These are phyloP conservation scores for Alisma plantagoaquatica DNA, from an alignment of 106 monocot genomes.

Conservation along the genomic window DNA sequence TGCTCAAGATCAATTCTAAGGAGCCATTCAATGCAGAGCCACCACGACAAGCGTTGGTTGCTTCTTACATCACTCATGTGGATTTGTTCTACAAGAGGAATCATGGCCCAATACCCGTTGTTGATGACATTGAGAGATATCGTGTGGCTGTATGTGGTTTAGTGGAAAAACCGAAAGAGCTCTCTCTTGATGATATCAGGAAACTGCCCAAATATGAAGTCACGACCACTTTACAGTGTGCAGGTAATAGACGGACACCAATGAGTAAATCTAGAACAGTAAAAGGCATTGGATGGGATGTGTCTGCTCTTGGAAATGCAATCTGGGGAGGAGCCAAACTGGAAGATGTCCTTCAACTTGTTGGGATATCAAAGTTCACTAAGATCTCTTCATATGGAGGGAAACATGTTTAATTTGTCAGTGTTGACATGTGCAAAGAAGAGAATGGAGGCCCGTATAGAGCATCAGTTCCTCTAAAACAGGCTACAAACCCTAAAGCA, in stretches of 20 bases:
- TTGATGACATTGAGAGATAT: slow-evolving; percentile 64
- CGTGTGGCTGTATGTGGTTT: slow-evolving; percentile 47
- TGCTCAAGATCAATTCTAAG: too few species aligned
- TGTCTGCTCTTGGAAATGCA: too few species aligned
- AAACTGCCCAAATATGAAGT: slow-evolving; percentile 76
- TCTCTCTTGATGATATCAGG: slow-evolving; percentile 69
- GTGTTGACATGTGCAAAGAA: too few species aligned
- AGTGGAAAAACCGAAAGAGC: slow-evolving; percentile 38
- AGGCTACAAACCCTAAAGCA: too few species aligned
- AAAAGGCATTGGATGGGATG: too few species aligned
- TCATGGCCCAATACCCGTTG: slow-evolving; percentile 84
- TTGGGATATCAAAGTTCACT: too few species aligned
- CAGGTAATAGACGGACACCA: slow-evolving; percentile 84
- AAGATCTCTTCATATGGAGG: too few species aligned
- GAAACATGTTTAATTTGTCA: too few species aligned
- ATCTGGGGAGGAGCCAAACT: too few species aligned
- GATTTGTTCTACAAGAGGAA: slow-evolving; percentile 94
- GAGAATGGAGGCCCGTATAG: too few species aligned
- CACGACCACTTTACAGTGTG: slow-evolving; percentile 87
- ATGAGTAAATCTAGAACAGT: slow-evolving; percentile 75
- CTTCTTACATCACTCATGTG: slow-evolving; percentile 64
- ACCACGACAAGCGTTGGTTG: slow-evolving; percentile 38
- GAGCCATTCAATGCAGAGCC: slow-evolving; percentile 95
- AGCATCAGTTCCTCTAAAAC: too few species aligned
- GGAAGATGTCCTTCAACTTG: too few species aligned